Base-by-base conservation (phyloP, 1,284 basidiomycete genomes). In the Moniliophthora roreri region DNA sequence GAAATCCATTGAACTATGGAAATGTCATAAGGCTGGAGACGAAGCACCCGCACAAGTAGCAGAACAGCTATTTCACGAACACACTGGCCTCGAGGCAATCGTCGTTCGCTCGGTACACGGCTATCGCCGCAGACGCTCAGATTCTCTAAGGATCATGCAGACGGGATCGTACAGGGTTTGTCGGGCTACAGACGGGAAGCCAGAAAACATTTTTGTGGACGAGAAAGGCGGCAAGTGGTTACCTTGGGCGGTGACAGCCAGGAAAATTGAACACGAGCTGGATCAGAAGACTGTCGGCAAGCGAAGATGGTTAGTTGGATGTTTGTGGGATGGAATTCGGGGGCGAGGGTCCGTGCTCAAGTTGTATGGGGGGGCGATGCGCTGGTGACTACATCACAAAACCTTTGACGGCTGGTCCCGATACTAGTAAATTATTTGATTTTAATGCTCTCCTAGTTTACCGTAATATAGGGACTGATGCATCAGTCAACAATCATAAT, bases 91-190 rank as follows among this genome's bases (percentile, higher is more conserved):
- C 21, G 44, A 46, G 18, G 24, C 10, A 13, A 16, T 46, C 18
- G 28, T 28, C 11, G 11, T 46, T n/a, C 21, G 24, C 11, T 10
- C 28, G 13, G 18, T 32, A 16, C 44, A 46, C 28, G 44, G 44
- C 6, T 24, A 46, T n/a, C 44, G 44, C 11, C 21, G 44, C 11
- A 32, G 24, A 28, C 21, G 44, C 9, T 23, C 44, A 28, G 44
- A 46, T 4, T 26, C 21, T n/a, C 15, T 46, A 24, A 46, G 44
- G 8, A 26, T 46, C 18, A 46, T 46, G 44, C 44, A 46, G 44
- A 28, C 44, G 15, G 44, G 44, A 3, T 4, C n/a, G 10, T 46
- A 46, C 18, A 10, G 24, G 4, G 44, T 46, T 10, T 28, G 24
- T 15, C 24, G 44, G 8, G 44, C 24, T 1, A 6, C 11, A 7